Evolutionary conservation across 768 basidiomycete genomes (phyloP), one percentile per base, ranked within the genome.

Genomic region (Auricularia heimuer): DNA sequence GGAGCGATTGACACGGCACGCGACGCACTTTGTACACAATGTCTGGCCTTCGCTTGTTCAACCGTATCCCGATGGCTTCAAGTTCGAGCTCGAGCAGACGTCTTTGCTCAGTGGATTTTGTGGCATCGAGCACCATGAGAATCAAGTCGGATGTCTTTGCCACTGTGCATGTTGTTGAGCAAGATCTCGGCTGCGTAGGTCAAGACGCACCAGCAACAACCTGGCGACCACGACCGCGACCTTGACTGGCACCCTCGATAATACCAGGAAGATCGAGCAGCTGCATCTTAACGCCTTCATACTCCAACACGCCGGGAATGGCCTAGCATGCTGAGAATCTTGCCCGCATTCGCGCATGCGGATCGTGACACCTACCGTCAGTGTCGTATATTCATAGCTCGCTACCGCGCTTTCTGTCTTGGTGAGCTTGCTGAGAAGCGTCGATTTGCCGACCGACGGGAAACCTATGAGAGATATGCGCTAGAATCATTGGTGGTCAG

Each of bases 251-350:
- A 14, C 92, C 92, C 75, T 94, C 92, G 7, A 98, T 93, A 69
- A 98, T 98, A 75, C 95, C 95, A 2, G 95, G 95, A 37, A 98
- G 78, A 83, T 98, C 95, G 16, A 98, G 83, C 54, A 98, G 82
- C 73, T 99, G 97, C 65, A 98, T 94, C 54, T 92, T 83, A 2
- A 89, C 88, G 35, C 97, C 97, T 74, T 96, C 87, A 74, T 98
- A 91, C 71, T 98, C 95, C 18, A 98, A 85, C 3, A 98, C 97
- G 61, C 97, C 97, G 42, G 97, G 96, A 67, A 99, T 98, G 10
- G 97, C 96, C 86, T 92, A 34, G 3, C 61, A 47, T 61, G 61
- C 36, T 42, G 18, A 18, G 62, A 21, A 64, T 51, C 39, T n/a
- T 12, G 37, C 18, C 62, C 33, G 21, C 16, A 16, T 24, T 18